Evolutionary conservation across 495 filamentous ascomycete species (phyloP).

Genomic region (Lasiosphaeria ovina): DNA sequence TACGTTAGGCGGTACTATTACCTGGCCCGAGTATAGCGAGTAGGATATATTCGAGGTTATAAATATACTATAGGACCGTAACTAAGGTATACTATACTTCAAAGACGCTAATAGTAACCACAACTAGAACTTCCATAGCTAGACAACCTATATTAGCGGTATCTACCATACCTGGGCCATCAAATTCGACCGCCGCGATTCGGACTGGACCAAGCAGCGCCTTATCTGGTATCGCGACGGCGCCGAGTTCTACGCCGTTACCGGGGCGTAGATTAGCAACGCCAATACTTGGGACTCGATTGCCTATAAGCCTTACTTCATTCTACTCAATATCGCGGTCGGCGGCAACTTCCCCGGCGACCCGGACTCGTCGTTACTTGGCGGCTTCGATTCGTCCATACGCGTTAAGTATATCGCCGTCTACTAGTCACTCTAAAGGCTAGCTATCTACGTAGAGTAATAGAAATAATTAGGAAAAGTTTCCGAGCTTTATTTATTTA

Average conservation of each 20-base stretch:
- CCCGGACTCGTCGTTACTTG: not conserved
- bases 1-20: not conserved
- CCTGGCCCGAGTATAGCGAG: constrained; percentile 4
- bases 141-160: not conserved
- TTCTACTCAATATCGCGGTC: constrained; percentile 4
- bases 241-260: not conserved
- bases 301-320: not conserved
- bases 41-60: constrained; percentile 2
- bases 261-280: not conserved
- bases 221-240: constrained; percentile 1
- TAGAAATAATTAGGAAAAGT: no score
- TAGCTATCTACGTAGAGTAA: no score
- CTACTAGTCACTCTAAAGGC: not conserved
- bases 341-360: not conserved
- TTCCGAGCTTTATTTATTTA: no score
- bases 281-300: not conserved
- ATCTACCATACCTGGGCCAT: constrained; percentile 6
- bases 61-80: not conserved
- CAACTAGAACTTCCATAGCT: not conserved
- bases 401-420: not conserved
- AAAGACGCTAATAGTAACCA: not conserved
- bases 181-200: not conserved
- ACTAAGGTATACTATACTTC: not conserved
- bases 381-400: not conserved
- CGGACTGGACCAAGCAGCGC: not conserved